phyloP scores from a whole-genome alignment of 148 eudicot genomes.

The Rhododendron henanense region DNA sequence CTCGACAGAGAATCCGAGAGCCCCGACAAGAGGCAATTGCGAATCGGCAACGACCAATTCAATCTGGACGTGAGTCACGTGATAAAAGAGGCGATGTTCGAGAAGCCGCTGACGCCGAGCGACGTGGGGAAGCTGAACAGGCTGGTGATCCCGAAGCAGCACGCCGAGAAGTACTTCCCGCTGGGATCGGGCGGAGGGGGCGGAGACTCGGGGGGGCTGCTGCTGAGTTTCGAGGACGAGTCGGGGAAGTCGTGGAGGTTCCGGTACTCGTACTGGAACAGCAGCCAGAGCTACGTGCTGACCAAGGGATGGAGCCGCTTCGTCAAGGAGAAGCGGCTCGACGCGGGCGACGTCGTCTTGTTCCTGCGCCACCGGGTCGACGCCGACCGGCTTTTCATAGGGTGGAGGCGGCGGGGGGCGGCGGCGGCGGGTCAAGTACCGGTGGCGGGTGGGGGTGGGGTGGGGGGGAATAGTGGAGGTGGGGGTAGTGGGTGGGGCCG shows the following conservation, averaged over 20 bases:
- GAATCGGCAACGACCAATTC: not conserved
- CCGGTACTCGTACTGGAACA: slow-evolving; percentile 91
- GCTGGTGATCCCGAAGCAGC: slow-evolving; percentile 62
- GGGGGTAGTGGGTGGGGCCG: slow-evolving; percentile 21
- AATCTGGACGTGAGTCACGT: not conserved
- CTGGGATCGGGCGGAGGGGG: slow-evolving; percentile 5
- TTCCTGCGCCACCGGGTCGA: slow-evolving; percentile 55
- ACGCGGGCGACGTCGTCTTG: slow-evolving; percentile 76
- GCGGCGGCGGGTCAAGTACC: slow-evolving; percentile 15
- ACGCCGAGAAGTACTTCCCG: slow-evolving; percentile 59
- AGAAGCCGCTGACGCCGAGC: slow-evolving; percentile 60
- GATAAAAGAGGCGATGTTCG: slow-evolving; percentile 38
- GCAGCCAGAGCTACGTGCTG: slow-evolving; percentile 92
- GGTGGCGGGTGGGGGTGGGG: slow-evolving; percentile 1
- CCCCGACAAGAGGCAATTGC: not conserved
- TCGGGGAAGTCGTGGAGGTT: slow-evolving; percentile 53
- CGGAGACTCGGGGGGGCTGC: slow-evolving; percentile 18
- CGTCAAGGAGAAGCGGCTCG: slow-evolving; percentile 77
- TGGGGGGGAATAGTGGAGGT: slow-evolving; percentile 1
- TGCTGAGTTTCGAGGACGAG: slow-evolving; percentile 57
- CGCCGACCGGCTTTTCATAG: slow-evolving; percentile 51
- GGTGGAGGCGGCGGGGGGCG: slow-evolving; percentile 36
- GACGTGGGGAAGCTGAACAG: slow-evolving; percentile 75
- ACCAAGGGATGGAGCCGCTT: slow-evolving; percentile 96
- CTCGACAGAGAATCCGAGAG: not conserved